Evolutionary conservation across 768 basidiomycete genomes (phyloP).

Genomic region (Leccinum aurantiacum): DNA sequence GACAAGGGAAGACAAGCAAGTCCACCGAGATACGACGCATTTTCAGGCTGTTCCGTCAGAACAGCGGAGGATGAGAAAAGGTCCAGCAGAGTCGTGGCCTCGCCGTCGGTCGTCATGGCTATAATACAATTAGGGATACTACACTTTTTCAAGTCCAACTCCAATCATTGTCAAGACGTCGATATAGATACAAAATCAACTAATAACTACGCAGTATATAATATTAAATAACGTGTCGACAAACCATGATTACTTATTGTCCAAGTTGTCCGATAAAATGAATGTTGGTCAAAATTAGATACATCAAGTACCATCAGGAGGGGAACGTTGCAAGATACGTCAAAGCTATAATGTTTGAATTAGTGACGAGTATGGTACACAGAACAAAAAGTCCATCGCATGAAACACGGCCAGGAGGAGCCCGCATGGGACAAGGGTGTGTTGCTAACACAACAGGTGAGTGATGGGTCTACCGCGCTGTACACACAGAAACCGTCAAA

Average conservation of each 20-base stretch:
- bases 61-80: conserved; percentile 23
- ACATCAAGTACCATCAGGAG: not conserved
- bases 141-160: not conserved
- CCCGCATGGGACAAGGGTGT: not conserved
- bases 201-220: not conserved
- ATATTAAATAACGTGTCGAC: not conserved
- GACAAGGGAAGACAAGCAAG: conserved; percentile 66
- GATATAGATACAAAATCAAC: conserved; percentile 20
- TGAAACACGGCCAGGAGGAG: not conserved
- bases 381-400: conserved; percentile 4
- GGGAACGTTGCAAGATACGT: conserved; percentile 3
- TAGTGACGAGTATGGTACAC: conserved; percentile 5
- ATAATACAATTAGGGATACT: not conserved
- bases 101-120: conserved; percentile 24
- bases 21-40: conserved; percentile 57
- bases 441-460: conserved; percentile 20
- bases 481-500: conserved; percentile 12
- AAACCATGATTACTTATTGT: not conserved
- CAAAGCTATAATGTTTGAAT: conserved; percentile 21
- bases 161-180: conserved; percentile 5
- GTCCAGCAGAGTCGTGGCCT: conserved; percentile 27
- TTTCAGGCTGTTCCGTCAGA: conserved; percentile 20
- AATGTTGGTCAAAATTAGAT: conserved; percentile 3
- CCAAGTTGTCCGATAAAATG: conserved; percentile 1
- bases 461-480: conserved; percentile 22